Evolutionary conservation across 2,329 filamentous ascomycete species (phyloP), one percentile per base, ranked within the genome.

Genomic region (Botrytis sinoallii): DNA sequence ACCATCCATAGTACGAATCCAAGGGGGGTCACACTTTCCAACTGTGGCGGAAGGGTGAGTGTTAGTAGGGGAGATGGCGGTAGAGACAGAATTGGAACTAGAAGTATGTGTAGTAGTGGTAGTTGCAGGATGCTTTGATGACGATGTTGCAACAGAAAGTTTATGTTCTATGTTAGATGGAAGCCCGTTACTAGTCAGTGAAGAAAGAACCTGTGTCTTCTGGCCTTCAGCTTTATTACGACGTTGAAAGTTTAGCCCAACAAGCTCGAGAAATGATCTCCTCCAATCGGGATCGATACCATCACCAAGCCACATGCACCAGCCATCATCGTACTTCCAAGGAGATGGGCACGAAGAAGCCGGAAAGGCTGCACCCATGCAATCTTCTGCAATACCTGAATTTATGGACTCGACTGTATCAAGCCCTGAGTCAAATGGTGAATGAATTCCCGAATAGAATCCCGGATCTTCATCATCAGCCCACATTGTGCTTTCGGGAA

Each of bases 1-100:
- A 3, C 66, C 66, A 57, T 68, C 48, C 48, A 8, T 57, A 57
- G 66, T 57, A 25, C 66, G 48, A n/a, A 68, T 57, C 48, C 66
- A 68, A 57, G 48, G 48, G 38, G 35, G 25, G 1, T 57, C 35
- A 32, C 66, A 68, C 5, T 38, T 52, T 42, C 25, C n/a, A 40
- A 18, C 18, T 20, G 16, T 46, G 40, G n/a, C 16, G 18, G n/a
- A 8, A 65, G 61, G 5, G 18, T 32, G 20, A 46, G 20, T n/a
- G 8, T 10, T 57, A 5, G 48, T n/a, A 1, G 48, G 12, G 5
- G 16, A 40, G 46, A 38, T 16, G 38, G 9, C 0, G 35, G 22
- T 20, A 42, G 32, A 40, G 32, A 9, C 12, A 40, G 22, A 20
- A 4, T 29, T 22, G 10, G 60, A 12, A 9, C 7, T 20, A 64